Base-by-base conservation (phyloP, 129 eudicot species). In the Flaveria linearis region DNA sequence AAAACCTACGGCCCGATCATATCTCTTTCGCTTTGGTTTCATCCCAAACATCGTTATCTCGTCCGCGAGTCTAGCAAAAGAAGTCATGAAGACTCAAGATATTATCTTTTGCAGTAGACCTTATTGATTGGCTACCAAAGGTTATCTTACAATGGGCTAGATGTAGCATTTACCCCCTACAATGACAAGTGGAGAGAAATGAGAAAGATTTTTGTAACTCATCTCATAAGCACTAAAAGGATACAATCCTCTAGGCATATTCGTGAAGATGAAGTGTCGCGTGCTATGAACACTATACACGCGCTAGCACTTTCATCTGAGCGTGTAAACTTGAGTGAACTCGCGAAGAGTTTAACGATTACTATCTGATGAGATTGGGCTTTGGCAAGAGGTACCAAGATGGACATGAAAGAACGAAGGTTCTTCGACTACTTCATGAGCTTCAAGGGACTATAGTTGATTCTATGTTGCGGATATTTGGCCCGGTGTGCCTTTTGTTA, bases 351-450 rank as follows among this genome's bases (percentile, higher is more conserved):
- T 50, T 72, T 79, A 8, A 63, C 52, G 14, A 64, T 13, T 26
- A 64, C 66, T 30, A 61, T 79, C 41, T 71, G 28, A 47, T 51
- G 76, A 72, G 73, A 47, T 16, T 79, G 8, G 47, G 42, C 46
- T 79, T 79, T 71, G 72, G 82, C 43, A 79, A 36, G 69, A 77
- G 79, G 69, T 82, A 18, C 26, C 47, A 76, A 15, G 78, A 77
- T 17, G 82, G 30, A 6, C 1, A 18, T 9, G 76, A 76, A 45
- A 49, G 22, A 42, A 62, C 53, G 18, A 43, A 75, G 75, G 53
- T 76, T 52, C 69, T 55, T 70, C 46, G 55, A 9, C 85, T 82
- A 6, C 25, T 82, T 5, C 2, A 20, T 15, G 78, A 76, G 26
- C 36, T 68, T 11, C 72, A 82, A 26, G 69, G 52, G 9, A 39